These are phyloP conservation scores for Oryza australiensis DNA, from an alignment of 176 grass and related monocot genomes.

Conservation along the genomic window DNA sequence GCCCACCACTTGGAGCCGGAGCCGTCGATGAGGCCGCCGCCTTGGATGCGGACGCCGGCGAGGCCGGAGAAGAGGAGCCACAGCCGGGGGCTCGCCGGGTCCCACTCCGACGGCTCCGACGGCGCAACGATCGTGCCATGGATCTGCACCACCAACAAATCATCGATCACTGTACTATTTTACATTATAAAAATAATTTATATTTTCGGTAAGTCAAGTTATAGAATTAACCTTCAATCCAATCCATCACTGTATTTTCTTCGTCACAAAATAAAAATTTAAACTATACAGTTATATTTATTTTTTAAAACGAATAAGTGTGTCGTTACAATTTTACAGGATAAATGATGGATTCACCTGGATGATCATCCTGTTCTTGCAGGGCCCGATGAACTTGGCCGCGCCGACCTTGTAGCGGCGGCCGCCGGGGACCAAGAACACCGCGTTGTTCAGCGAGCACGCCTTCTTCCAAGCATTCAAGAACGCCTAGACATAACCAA, in stretches of 20 bases:
- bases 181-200: no score
- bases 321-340: no score
- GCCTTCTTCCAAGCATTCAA: slow-evolving; percentile 61
- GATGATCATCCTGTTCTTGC: slow-evolving; percentile 57
- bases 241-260: no score
- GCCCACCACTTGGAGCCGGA: slow-evolving; percentile 97
- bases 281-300: no score
- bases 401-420: slow-evolving; percentile 70
- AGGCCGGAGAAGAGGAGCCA: slow-evolving; percentile 82
- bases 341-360: slow-evolving; percentile 46
- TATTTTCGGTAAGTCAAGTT: no score
- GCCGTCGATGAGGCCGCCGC: slow-evolving; percentile 88
- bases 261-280: no score
- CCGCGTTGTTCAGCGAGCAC: slow-evolving; percentile 68
- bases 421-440: slow-evolving; percentile 66
- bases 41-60: slow-evolving; percentile 64
- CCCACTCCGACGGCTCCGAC: slow-evolving; percentile 69
- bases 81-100: slow-evolving; percentile 51
- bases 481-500: slow-evolving; percentile 59
- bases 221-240: no score
- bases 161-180: neutral
- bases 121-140: slow-evolving; percentile 85
- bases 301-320: no score
- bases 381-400: slow-evolving; percentile 64
- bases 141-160: slow-evolving; percentile 30